Conservation (phyloP, 805 yeast species). For the Kregervanrija delftensis region DNA sequence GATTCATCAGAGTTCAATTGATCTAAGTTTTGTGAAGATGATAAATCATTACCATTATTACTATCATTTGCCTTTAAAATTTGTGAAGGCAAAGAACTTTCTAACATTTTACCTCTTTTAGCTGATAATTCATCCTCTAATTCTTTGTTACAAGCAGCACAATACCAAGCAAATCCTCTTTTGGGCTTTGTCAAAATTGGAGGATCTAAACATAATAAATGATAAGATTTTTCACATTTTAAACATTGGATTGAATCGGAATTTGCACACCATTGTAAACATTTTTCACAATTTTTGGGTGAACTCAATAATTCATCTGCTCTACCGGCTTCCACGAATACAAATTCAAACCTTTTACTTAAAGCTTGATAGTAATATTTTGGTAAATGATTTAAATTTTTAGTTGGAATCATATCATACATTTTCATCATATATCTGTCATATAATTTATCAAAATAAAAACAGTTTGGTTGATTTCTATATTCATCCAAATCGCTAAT, state of each 20-base stretch:
- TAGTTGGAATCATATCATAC: conserved; percentile 71
- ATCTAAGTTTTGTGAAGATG: neutral
- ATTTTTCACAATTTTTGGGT: conserved; percentile 64
- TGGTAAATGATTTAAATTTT: conserved; percentile 50
- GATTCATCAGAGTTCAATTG: neutral
- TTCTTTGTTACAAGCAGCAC: conserved; percentile 67
- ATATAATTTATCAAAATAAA: conserved; percentile 80
- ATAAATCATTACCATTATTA: neutral
- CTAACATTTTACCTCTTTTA: conserved; percentile 30
- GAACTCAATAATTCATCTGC: conserved; percentile 55
- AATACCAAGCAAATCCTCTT: conserved; percentile 86
- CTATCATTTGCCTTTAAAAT: conserved; percentile 7
- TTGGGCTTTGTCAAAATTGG: conserved; percentile 75
- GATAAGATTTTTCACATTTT: conserved; percentile 65
- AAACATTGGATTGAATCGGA: conserved; percentile 74
- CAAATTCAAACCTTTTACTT: conserved; percentile 59
- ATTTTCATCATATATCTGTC: conserved; percentile 80
- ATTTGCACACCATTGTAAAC: conserved; percentile 80
- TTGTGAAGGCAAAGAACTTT: conserved; percentile 22
- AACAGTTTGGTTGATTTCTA: conserved; percentile 54
- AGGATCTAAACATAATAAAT: conserved; percentile 80
- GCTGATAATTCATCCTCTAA: conserved; percentile 38
- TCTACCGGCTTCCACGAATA: conserved; percentile 66
- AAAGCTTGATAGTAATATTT: conserved; percentile 54
- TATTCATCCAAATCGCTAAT: conserved; percentile 52